Conservation (phyloP, 345 rosid genomes). For the Pistacia vera region DNA sequence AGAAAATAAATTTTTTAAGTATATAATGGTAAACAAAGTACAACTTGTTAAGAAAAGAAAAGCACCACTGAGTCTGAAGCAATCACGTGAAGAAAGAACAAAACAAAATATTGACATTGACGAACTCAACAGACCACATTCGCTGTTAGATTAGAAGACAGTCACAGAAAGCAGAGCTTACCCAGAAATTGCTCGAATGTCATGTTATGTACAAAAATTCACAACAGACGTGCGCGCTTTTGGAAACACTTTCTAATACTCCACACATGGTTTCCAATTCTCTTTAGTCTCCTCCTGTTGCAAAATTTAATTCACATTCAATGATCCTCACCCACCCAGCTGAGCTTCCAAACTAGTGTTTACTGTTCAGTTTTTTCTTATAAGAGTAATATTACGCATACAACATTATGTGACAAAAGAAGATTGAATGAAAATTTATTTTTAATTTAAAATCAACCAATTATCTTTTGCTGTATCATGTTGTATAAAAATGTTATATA, state of each 20-base stretch:
- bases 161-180: background rate
- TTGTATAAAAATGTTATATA: no score
- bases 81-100: background rate
- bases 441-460: no score
- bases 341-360: background rate
- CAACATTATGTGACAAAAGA: no score
- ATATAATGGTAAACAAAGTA: background rate
- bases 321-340: background rate
- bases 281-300: background rate
- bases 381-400: no score
- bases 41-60: background rate
- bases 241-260: background rate
- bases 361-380: no score
- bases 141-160: background rate
- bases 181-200: background rate
- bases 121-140: constrained; percentile 6
- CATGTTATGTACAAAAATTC: background rate
- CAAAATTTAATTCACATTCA: background rate
- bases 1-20: background rate
- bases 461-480: no score
- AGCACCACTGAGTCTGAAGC: background rate
- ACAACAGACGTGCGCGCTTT: background rate
- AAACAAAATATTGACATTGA: background rate
- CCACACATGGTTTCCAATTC: background rate
- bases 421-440: no score